phyloP scores from a whole-genome alignment of 2,329 filamentous ascomycete species.

The Allantophomopsis lycopodina region DNA sequence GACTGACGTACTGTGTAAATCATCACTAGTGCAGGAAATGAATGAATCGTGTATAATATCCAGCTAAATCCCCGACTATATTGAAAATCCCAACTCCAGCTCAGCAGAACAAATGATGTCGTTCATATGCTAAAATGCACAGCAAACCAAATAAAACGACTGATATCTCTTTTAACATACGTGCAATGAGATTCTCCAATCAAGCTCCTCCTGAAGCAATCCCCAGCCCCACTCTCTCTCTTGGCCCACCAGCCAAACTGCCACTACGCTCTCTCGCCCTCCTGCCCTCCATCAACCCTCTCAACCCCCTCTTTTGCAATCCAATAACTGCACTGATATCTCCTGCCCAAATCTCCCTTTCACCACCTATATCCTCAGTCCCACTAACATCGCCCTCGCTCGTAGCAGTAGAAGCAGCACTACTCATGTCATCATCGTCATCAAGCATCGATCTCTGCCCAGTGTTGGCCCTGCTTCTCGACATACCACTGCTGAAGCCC shows the following conservation, averaged over 20 bases:
- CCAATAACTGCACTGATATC: constrained; percentile 85
- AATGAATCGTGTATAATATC: no score
- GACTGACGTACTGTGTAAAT: no score
- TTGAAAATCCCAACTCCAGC: no score
- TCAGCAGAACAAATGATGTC: no score
- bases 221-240: no score
- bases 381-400: constrained; percentile 21
- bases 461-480: background rate
- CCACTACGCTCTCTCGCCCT: constrained; percentile 63
- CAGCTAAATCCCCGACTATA: no score
- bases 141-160: no score
- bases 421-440: constrained; percentile 13
- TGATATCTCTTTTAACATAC: no score
- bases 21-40: no score
- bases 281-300: constrained; percentile 89
- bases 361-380: constrained; percentile 20
- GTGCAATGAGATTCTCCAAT: no score
- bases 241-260: constrained; percentile 9
- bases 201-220: no score
- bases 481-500: constrained; percentile 12
- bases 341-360: constrained; percentile 62
- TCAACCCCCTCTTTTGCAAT: constrained; percentile 80
- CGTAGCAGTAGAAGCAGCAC: constrained; percentile 14
- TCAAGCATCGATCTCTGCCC: constrained; percentile 17
- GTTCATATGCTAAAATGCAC: no score